phyloP scores from a whole-genome alignment of 2,329 filamentous ascomycete genomes.

The Trichoderma arundinaceum region DNA sequence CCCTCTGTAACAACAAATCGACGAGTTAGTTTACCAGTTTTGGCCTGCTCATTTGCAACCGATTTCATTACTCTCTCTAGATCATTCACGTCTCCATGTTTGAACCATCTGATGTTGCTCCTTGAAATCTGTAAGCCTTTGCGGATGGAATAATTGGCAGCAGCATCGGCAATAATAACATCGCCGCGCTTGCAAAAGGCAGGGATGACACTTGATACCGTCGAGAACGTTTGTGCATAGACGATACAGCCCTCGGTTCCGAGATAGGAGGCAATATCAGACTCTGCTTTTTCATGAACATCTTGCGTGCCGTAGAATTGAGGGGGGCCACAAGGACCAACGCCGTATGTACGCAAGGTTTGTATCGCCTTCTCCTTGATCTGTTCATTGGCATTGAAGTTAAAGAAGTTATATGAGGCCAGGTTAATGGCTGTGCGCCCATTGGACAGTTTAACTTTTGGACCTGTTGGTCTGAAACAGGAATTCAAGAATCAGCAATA shows the following conservation, averaged over 20 bases:
- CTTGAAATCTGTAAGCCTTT: constrained; percentile 93
- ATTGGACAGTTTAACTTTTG: constrained; percentile 85
- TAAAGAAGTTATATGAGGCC: constrained; percentile 96
- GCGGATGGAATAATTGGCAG: constrained; percentile 90
- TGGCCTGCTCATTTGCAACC: constrained; percentile 84
- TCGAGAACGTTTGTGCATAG: constrained; percentile 95
- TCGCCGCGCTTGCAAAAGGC: constrained; percentile 97
- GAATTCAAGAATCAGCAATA: background rate
- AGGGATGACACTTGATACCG: constrained; percentile 95
- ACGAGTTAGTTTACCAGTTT: constrained; percentile 83
- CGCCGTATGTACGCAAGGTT: constrained; percentile 91
- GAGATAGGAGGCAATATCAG: constrained; percentile 90
- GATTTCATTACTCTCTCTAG: constrained; percentile 83
- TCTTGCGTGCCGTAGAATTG: constrained; percentile 99
- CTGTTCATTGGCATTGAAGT: constrained; percentile 89
- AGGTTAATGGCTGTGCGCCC: constrained; percentile 93
- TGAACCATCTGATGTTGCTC: constrained; percentile 90
- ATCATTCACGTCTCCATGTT: constrained; percentile 96
- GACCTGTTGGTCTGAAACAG: constrained; percentile 75
- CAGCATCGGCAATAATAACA: constrained; percentile 93
- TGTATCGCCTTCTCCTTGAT: constrained; percentile 95
- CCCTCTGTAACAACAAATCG: constrained; percentile 97
- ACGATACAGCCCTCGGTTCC: constrained; percentile 90
- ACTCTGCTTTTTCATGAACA: constrained; percentile 95
- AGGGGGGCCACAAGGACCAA: constrained; percentile 93